A percentile compares a stretch with the other conserved stretches of the same genome.
These are phyloP conservation scores for Aspergillus hancockii DNA, from an alignment of 495 filamentous ascomycete species.

Conservation along the genomic window DNA sequence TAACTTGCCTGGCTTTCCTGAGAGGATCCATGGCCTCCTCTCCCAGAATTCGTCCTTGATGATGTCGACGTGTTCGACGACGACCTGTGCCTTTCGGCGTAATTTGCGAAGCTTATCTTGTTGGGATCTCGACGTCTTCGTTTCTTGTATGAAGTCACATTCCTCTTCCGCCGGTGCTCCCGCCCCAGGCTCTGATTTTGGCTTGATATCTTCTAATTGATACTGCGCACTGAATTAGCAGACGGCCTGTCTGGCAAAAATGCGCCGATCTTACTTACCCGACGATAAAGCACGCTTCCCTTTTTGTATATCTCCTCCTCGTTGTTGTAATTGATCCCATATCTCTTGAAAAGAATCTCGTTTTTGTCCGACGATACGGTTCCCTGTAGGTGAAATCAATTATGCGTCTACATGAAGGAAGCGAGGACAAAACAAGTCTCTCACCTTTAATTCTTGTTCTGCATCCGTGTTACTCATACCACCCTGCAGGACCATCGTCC, in stretches of 20 bases:
- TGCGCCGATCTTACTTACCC: slow-evolving; percentile 50
- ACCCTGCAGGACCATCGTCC: slow-evolving; percentile 78
- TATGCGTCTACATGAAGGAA: background rate
- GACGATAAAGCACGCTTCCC: slow-evolving; percentile 83
- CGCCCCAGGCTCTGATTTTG: slow-evolving; percentile 12
- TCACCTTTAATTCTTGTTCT: slow-evolving; percentile 72
- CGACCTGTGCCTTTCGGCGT: slow-evolving; percentile 71
- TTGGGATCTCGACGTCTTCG: slow-evolving; percentile 68
- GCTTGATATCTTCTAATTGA: slow-evolving; percentile 39
- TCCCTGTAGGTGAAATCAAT: slow-evolving; percentile 51
- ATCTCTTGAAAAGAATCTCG: slow-evolving; percentile 87
- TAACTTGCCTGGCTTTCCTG: slow-evolving; percentile 68
- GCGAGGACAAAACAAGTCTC: slow-evolving; percentile 13
- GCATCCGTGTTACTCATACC: slow-evolving; percentile 74
- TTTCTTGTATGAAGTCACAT: slow-evolving; percentile 11
- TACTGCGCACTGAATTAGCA: slow-evolving; percentile 27
- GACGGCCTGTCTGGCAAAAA: background rate
- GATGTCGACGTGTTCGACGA: slow-evolving; percentile 84
- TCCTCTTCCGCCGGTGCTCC: slow-evolving; percentile 14
- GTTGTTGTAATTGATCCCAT: slow-evolving; percentile 96
- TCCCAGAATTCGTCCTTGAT: slow-evolving; percentile 95
- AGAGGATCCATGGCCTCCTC: slow-evolving; percentile 80
- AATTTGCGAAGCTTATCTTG: slow-evolving; percentile 76
- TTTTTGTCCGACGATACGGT: slow-evolving; percentile 87
- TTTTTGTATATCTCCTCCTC: slow-evolving; percentile 91